Evolutionary conservation across 2,329 filamentous ascomycete genomes (phyloP).

Genomic region (Trichoderma lentiforme): DNA sequence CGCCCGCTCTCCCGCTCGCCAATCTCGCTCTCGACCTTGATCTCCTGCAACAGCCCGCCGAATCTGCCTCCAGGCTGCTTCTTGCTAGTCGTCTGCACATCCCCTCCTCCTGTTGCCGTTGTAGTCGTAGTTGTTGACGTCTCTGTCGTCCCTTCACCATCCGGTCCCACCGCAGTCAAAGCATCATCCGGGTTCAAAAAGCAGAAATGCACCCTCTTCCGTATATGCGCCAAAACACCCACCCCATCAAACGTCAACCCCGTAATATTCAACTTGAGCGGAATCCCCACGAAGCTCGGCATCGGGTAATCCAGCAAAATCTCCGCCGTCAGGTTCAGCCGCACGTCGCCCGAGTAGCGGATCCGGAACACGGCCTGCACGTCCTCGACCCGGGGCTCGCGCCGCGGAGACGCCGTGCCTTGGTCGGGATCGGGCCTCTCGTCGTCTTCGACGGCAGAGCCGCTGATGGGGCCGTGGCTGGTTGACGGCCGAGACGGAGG

Average conservation of each 20-base stretch:
- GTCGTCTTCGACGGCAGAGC: slow-evolving; percentile 38
- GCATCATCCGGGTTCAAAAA: slow-evolving; percentile 93
- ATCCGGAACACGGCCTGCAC: slow-evolving; percentile 91
- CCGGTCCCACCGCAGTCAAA: slow-evolving; percentile 61
- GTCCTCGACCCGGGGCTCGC: slow-evolving; percentile 78
- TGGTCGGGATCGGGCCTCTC: background rate
- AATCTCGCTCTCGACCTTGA: slow-evolving; percentile 96
- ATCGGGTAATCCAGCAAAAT: slow-evolving; percentile 97
- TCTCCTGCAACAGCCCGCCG: slow-evolving; percentile 83
- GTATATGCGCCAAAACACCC: slow-evolving; percentile 86
- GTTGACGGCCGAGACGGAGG: slow-evolving; percentile 59
- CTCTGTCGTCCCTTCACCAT: slow-evolving; percentile 30
- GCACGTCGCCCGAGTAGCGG: slow-evolving; percentile 82
- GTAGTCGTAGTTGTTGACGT: background rate
- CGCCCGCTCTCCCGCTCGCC: slow-evolving; percentile 87
- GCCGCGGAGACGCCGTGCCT: slow-evolving; percentile 37
- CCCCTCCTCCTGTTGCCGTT: background rate
- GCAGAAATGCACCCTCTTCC: slow-evolving; percentile 86
- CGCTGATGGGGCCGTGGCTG: slow-evolving; percentile 43
- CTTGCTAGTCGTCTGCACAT: slow-evolving; percentile 22
- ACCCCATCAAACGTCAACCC: slow-evolving; percentile 94
- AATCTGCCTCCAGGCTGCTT: slow-evolving; percentile 38
- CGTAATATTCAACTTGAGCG: slow-evolving; percentile 90
- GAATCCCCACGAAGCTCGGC: slow-evolving; percentile 95
- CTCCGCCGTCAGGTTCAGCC: slow-evolving; percentile 86